Conservation (phyloP, 805 yeast genomes). For the Saccharomyces kudriavzevii region DNA sequence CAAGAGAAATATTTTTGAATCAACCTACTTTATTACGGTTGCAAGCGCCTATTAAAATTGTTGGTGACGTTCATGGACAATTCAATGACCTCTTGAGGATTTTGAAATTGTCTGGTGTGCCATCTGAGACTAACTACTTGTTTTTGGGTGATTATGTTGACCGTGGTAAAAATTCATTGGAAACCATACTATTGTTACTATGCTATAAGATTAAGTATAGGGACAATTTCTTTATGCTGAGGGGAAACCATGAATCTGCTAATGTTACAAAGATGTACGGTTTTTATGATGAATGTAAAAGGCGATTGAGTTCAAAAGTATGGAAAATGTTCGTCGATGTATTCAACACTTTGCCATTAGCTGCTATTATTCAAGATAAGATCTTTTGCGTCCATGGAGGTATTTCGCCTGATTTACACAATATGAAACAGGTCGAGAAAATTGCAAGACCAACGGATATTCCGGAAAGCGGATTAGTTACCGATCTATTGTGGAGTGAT, state of each 20-base stretch:
- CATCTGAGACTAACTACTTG: conserved; percentile 85
- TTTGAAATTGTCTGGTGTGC: conserved; percentile 91
- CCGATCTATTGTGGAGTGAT: conserved; percentile 78
- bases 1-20: conserved; percentile 50
- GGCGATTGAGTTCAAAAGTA: conserved; percentile 79
- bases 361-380: conserved; percentile 90
- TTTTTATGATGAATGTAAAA: conserved; percentile 94
- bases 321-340: conserved; percentile 94
- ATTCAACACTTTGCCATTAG: conserved; percentile 89
- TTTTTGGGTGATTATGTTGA: conserved; percentile 96
- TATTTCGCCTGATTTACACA: conserved; percentile 59
- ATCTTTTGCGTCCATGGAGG: conserved; percentile 89
- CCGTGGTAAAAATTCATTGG: conserved; percentile 92
- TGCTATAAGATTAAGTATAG: conserved; percentile 95
- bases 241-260: conserved; percentile 98
- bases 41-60: conserved; percentile 74
- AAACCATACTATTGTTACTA: conserved; percentile 76
- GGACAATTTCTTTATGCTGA: conserved; percentile 82
- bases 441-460: conserved; percentile 76
- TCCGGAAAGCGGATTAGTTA: conserved; percentile 68
- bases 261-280: conserved; percentile 95
- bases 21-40: conserved; percentile 61
- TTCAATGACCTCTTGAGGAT: conserved; percentile 84
- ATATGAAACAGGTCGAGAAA: conserved; percentile 54
- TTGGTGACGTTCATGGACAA: conserved; percentile 95